Percentiles rank a stretch among this genome's conserved stretches.
These are phyloP conservation scores for Colletotrichum noveboracense DNA, from an alignment of 2,329 filamentous ascomycete species.

Conservation along the genomic window DNA sequence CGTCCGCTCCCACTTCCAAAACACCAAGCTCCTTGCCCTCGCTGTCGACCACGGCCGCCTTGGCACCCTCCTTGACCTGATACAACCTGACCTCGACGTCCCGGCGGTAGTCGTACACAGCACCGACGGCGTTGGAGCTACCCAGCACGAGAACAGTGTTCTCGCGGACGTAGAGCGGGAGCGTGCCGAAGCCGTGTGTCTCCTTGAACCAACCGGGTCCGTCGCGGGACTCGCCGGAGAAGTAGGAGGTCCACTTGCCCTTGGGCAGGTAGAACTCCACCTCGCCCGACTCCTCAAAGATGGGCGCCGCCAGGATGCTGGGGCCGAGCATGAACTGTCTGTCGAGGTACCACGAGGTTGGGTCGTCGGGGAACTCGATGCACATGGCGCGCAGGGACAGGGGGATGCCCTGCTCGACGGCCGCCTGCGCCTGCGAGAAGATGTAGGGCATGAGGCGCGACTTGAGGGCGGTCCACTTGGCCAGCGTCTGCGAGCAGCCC, in stretches of 20 bases:
- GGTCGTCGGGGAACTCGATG: slow-evolving; percentile 74
- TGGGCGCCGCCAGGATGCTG: slow-evolving; percentile 66
- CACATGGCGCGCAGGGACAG: slow-evolving; percentile 69
- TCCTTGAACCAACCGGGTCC: slow-evolving; percentile 65
- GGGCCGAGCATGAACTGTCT: slow-evolving; percentile 77
- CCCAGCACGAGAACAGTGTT: slow-evolving; percentile 55
- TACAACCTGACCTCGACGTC: slow-evolving; percentile 55
- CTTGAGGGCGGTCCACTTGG: slow-evolving; percentile 55
- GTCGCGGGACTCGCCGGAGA: slow-evolving; percentile 53
- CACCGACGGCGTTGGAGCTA: slow-evolving; percentile 40
- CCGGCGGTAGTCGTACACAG: slow-evolving; percentile 52
- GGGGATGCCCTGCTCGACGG: slow-evolving; percentile 58
- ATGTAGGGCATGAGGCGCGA: slow-evolving; percentile 58
- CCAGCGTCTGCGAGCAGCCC: slow-evolving; percentile 56
- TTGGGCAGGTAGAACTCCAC: slow-evolving; percentile 70
- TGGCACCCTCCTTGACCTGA: slow-evolving; percentile 43
- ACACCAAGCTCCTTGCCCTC: slow-evolving; percentile 45
- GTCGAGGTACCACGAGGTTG: slow-evolving; percentile 71
- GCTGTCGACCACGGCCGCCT: slow-evolving; percentile 45
- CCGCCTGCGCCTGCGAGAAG: slow-evolving; percentile 46
- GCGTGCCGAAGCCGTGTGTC: slow-evolving; percentile 61
- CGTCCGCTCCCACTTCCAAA: slow-evolving; percentile 43
- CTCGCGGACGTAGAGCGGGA: slow-evolving; percentile 64
- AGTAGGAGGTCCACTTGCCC: slow-evolving; percentile 52
- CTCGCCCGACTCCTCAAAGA: slow-evolving; percentile 66